Percentiles rank a stretch among this genome's conserved stretches.
These are phyloP conservation scores for Avena insularis DNA, from an alignment of 176 grass and related monocot genomes.

Conservation along the genomic window DNA sequence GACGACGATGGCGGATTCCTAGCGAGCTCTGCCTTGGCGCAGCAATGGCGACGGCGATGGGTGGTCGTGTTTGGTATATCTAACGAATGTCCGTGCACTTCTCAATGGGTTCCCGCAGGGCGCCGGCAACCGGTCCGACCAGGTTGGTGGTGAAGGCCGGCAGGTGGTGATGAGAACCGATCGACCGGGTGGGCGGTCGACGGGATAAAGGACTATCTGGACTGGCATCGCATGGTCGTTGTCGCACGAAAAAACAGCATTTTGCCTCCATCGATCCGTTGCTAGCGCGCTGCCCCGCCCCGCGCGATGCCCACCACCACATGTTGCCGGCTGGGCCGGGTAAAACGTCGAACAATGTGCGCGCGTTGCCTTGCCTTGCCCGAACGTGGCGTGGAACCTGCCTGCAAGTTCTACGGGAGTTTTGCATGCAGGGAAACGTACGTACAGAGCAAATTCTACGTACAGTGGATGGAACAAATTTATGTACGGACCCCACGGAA, in stretches of 20 bases:
- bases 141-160: constrained; percentile 38
- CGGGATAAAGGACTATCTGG: constrained; percentile 51
- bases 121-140: constrained; percentile 49
- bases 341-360: neutral
- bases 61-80: neutral
- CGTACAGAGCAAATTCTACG: neutral
- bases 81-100: neutral
- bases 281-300: neutral
- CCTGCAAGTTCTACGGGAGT: neutral
- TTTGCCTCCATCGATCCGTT: neutral
- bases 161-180: neutral
- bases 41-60: neutral
- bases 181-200: neutral
- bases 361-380: neutral
- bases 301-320: constrained; percentile 29
- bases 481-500: neutral
- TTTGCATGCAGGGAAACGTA: neutral
- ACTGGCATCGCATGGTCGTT: constrained; percentile 35
- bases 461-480: constrained; percentile 15
- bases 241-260: constrained; percentile 23
- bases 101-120: constrained; percentile 6
- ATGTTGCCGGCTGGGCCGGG: neutral
- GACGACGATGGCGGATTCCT: neutral
- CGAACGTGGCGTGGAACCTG: neutral
- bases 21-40: neutral